Base-by-base conservation (phyloP, 176 grass and related monocot genomes). In the Oryza officinalis region DNA sequence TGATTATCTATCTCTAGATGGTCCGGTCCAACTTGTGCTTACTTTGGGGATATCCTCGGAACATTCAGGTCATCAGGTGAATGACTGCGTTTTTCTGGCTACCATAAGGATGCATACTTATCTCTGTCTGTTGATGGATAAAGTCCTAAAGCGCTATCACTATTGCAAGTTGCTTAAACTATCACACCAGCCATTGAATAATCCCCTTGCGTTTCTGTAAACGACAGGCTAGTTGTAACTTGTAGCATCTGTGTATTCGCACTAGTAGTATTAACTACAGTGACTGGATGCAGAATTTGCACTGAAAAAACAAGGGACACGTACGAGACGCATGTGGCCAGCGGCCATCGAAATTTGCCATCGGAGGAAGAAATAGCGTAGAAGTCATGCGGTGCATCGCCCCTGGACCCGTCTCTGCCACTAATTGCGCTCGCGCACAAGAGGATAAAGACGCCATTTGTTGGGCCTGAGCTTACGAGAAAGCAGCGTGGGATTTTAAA, bases 361-460 rank as follows among this genome's bases (percentile, higher is more conserved):
- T 69, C 74, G 10, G 3, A 74, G 14, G 75, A 87, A 87, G 89
- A 84, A 84, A 87, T 87, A 27, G 84, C 88, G 88, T 83, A 65
- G 4, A 91, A 87, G 75, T 13, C 89, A 87, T 84, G 85, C 57
- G 85, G 89, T 91, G 80, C 89, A 84, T 35, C 54, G 89, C 30
- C 87, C 35, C 80, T 91, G 45, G 89, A 91, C 85, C 43, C 33
- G 44, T 35, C 77, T 3, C 47, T n/a, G 8, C 6, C 37, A 10
- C 41, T 2, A 26, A 4, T 15, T 44, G 23, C 70, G 9, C 61
- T 11, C 6, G n/a, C 50, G 20, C 67, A 33, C 75, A 76, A 27
- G 67, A 69, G n/a, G 88, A 86, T 86, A 69, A 18, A 8, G 79
- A 79, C 68, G 35, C 45, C 4, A 26, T 22, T 66, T 10, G 22